These are phyloP conservation scores for Coemansia biformis DNA, from an alignment of 192 early-diverging fungal genomes.

Conservation along the genomic window DNA sequence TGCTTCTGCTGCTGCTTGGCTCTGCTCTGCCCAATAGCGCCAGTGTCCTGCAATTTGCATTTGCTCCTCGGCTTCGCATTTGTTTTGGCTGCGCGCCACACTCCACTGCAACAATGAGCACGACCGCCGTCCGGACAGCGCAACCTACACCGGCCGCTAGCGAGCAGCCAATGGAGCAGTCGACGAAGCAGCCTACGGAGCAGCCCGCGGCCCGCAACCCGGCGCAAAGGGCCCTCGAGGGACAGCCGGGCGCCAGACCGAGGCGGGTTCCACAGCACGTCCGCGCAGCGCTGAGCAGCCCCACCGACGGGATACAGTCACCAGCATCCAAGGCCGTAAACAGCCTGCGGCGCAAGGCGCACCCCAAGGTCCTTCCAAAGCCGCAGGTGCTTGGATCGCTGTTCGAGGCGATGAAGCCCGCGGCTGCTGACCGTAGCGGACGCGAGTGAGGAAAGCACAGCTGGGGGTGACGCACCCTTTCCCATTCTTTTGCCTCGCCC, in stretches of 20 bases:
- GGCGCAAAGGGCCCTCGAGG: slow-evolving; percentile 13
- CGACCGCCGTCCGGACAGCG: too few relatives aligned
- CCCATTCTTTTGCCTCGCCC: neutral
- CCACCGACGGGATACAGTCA: slow-evolving; percentile 43
- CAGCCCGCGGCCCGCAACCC: slow-evolving; percentile 5
- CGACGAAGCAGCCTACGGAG: too few relatives aligned
- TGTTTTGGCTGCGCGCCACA: too few relatives aligned
- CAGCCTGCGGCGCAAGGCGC: slow-evolving; percentile 30
- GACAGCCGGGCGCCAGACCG: slow-evolving; percentile 6
- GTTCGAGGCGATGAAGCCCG: slow-evolving; percentile 34
- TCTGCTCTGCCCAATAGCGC: too few relatives aligned
- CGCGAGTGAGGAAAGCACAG: slow-evolving; percentile 6
- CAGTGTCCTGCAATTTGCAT: too few relatives aligned
- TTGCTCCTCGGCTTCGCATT: too few relatives aligned
- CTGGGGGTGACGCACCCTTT: too few relatives aligned
- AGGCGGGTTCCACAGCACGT: slow-evolving; percentile 10
- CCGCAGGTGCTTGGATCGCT: slow-evolving; percentile 22
- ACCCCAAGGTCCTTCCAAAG: slow-evolving; percentile 8
- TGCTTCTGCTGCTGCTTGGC: too few relatives aligned
- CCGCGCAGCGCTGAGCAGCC: slow-evolving; percentile 23
- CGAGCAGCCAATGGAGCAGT: too few relatives aligned
- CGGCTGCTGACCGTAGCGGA: too few relatives aligned
- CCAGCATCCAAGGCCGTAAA: slow-evolving; percentile 33
- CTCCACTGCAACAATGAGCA: too few relatives aligned
- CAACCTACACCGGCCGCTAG: too few relatives aligned